phyloP scores from a whole-genome alignment of 2,329 filamentous ascomycete species.

The Malbranchea cinnamomea region DNA sequence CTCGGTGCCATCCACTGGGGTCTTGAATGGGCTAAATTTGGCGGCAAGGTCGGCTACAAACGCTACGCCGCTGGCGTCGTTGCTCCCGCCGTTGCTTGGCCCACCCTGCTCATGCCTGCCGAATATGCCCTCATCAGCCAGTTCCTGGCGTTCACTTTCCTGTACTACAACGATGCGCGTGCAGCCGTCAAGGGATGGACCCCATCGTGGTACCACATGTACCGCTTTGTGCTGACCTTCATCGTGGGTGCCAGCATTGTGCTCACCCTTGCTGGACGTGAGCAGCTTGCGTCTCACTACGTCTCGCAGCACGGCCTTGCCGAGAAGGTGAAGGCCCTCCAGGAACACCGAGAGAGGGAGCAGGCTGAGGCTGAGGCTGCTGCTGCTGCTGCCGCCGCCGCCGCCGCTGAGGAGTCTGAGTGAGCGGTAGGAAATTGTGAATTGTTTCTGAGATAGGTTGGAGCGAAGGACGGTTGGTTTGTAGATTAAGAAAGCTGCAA shows the following conservation, averaged over 20 bases:
- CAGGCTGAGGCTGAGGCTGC: constrained; percentile 29
- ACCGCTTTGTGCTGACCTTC: constrained; percentile 85
- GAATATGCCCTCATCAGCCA: constrained; percentile 77
- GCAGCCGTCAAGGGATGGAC: constrained; percentile 63
- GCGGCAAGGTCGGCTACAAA: constrained; percentile 53
- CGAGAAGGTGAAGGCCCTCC: constrained; percentile 39
- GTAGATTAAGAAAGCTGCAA: no score
- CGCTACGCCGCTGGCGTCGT: constrained; percentile 74
- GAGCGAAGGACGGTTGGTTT: no score
- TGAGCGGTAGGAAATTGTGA: no score
- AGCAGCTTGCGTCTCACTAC: constrained; percentile 46
- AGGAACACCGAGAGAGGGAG: constrained; percentile 28
- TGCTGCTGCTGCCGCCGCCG: constrained; percentile 17
- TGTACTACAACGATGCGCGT: constrained; percentile 72
- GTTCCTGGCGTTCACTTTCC: constrained; percentile 67
- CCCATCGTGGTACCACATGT: constrained; percentile 72
- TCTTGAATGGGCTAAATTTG: constrained; percentile 62
- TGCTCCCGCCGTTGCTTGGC: constrained; percentile 73
- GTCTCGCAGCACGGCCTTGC: constrained; percentile 23
- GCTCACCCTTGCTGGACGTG: constrained; percentile 64
- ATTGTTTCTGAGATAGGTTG: no score
- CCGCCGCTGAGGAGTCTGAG: constrained; percentile 12
- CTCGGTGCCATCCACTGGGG: constrained; percentile 91
- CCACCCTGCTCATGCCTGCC: constrained; percentile 67
- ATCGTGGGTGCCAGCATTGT: constrained; percentile 74